Evolutionary conservation across 2,329 filamentous ascomycete genomes (phyloP).

Genomic region (Purpureocillium takamizusanense): DNA sequence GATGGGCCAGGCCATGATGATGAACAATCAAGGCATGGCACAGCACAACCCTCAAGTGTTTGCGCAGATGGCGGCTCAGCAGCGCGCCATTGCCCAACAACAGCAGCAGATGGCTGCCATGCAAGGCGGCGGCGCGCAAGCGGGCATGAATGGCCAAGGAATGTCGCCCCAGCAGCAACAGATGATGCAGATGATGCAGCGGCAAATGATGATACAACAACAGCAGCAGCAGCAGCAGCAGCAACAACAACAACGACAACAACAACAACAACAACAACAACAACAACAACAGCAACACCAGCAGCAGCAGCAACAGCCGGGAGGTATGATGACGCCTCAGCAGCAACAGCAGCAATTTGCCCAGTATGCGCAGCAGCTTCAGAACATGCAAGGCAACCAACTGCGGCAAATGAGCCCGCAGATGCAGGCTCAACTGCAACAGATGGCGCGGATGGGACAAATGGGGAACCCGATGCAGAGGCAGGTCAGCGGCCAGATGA

Average conservation of each 20-base stretch:
- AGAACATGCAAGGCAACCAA: slow-evolving; percentile 28
- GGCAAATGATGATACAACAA: slow-evolving; percentile 29
- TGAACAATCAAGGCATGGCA: slow-evolving; percentile 37
- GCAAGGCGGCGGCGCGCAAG: slow-evolving; percentile 26
- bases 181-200: slow-evolving; percentile 27
- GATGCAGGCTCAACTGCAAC: slow-evolving; percentile 27
- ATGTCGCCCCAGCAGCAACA: slow-evolving; percentile 28
- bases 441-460: slow-evolving; percentile 25
- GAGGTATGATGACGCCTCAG: slow-evolving; percentile 30
- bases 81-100: slow-evolving; percentile 34
- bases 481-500: slow-evolving; percentile 28
- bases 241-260: slow-evolving; percentile 21
- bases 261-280: slow-evolving; percentile 17
- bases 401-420: slow-evolving; percentile 25
- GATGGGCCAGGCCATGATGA: slow-evolving; percentile 43
- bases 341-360: slow-evolving; percentile 32
- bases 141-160: slow-evolving; percentile 24
- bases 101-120: slow-evolving; percentile 34
- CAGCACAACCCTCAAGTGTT: slow-evolving; percentile 27
- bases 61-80: slow-evolving; percentile 40
- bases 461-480: slow-evolving; percentile 30
- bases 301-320: slow-evolving; percentile 18
- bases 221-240: slow-evolving; percentile 26
- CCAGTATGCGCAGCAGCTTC: slow-evolving; percentile 33
- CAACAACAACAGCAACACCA: slow-evolving; percentile 20